phyloP scores from a whole-genome alignment of 768 basidiomycete species.

The Pleurotus sapidus region DNA sequence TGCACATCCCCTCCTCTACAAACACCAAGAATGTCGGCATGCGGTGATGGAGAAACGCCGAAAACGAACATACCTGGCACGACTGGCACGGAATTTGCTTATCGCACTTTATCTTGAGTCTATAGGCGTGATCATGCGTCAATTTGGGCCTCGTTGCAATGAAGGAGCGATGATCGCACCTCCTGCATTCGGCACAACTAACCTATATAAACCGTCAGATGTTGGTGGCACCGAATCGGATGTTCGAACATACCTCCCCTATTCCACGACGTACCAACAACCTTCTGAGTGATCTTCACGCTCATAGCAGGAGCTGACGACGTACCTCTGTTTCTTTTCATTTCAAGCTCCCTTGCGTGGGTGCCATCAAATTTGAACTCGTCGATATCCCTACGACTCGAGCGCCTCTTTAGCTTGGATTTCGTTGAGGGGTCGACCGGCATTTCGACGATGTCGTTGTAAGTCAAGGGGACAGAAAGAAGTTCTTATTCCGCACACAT shows the following conservation, averaged over 20 bases:
- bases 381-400: constrained; percentile 47
- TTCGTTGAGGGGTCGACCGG: constrained; percentile 50
- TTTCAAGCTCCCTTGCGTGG: constrained; percentile 66
- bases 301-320: neutral
- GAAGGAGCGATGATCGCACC: constrained; percentile 52
- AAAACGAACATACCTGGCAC: constrained; percentile 48
- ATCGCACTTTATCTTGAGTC: constrained; percentile 81
- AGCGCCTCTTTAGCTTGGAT: constrained; percentile 45
- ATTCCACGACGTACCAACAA: neutral
- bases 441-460: constrained; percentile 30
- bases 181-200: constrained; percentile 77
- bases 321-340: constrained; percentile 66
- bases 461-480: neutral
- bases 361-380: constrained; percentile 48
- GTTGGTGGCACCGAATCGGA: neutral
- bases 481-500: constrained; percentile 6
- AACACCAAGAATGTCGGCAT: constrained; percentile 7
- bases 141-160: constrained; percentile 11
- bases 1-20: constrained; percentile 62
- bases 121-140: constrained; percentile 23
- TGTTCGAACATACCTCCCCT: constrained; percentile 23
- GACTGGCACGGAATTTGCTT: constrained; percentile 80
- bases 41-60: constrained; percentile 4
- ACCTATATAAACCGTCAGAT: constrained; percentile 37
- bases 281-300: constrained; percentile 11